phyloP scores from a whole-genome alignment of 768 basidiomycete species.

The Lactifluus rugatus region DNA sequence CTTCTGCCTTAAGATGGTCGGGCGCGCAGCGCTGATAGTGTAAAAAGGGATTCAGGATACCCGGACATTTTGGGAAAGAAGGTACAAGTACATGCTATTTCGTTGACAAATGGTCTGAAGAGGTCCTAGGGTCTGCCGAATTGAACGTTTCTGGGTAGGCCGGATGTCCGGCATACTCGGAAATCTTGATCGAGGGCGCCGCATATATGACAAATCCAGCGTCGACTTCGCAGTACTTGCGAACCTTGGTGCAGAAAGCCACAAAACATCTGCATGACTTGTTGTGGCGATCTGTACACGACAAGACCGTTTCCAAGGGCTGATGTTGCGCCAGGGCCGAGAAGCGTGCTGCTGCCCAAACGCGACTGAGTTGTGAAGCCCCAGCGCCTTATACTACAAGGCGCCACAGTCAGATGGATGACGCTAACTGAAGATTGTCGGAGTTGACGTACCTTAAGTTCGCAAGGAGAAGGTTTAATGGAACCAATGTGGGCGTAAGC shows the following conservation, averaged over 20 bases:
- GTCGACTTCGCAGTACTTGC: background rate
- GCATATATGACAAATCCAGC: background rate
- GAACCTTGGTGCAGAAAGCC: background rate
- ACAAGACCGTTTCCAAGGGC: background rate
- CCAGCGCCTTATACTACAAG: constrained; percentile 1
- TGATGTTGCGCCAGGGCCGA: background rate
- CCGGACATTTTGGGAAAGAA: background rate
- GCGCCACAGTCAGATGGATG: background rate
- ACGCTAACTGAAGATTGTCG: background rate
- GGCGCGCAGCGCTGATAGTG: background rate
- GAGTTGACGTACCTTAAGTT: background rate
- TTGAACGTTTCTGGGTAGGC: constrained; percentile 4
- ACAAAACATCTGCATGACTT: background rate
- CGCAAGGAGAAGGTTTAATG: background rate
- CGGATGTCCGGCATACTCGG: background rate
- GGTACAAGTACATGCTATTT: background rate
- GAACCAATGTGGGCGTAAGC: constrained; percentile 6
- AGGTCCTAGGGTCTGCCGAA: background rate
- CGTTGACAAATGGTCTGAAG: background rate
- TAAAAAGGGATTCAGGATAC: background rate
- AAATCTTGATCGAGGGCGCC: constrained; percentile 6
- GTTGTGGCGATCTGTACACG: background rate
- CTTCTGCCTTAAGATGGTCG: background rate
- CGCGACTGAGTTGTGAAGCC: background rate
- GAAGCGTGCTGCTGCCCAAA: background rate